Conservation (phyloP, 2,329 filamentous ascomycete genomes). For the Thermothelomyces thermophilus region DNA sequence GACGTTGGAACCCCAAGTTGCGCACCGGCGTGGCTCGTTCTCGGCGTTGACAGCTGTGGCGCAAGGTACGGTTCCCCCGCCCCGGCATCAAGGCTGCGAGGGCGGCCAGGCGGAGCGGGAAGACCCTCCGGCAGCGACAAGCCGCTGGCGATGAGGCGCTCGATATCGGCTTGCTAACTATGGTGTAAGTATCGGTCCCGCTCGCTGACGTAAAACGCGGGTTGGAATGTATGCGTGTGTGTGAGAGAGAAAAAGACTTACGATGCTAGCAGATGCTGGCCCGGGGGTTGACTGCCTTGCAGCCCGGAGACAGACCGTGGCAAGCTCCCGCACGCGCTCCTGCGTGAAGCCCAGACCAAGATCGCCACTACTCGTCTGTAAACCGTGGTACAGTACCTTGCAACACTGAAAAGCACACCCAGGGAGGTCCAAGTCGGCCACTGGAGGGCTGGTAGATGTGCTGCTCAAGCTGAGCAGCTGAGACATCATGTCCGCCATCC, state of each 20-base stretch:
- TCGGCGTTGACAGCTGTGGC: neutral
- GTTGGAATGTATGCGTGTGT: neutral
- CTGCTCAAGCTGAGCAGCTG: slow-evolving; percentile 45
- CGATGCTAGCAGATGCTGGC: slow-evolving; percentile 43
- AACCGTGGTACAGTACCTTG: slow-evolving; percentile 45
- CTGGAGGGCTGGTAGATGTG: slow-evolving; percentile 34
- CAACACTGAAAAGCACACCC: slow-evolving; percentile 51
- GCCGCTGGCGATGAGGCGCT: slow-evolving; percentile 39
- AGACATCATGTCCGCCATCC: slow-evolving; percentile 50
- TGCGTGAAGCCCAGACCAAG: slow-evolving; percentile 39
- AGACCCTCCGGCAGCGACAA: slow-evolving; percentile 15
- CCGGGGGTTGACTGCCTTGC: slow-evolving; percentile 46
- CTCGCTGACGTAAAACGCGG: neutral
- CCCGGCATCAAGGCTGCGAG: slow-evolving; percentile 5
- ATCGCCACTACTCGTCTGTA: slow-evolving; percentile 39
- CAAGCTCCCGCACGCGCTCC: slow-evolving; percentile 44
- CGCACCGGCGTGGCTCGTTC: neutral
- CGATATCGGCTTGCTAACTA: slow-evolving; percentile 38
- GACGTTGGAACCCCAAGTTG: neutral
- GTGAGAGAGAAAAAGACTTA: slow-evolving; percentile 27
- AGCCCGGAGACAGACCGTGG: slow-evolving; percentile 44
- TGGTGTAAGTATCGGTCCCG: neutral
- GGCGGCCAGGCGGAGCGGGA: neutral
- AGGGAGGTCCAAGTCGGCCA: slow-evolving; percentile 49
- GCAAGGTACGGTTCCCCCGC: slow-evolving; percentile 6